These are phyloP conservation scores for Vanrija humicola DNA, from an alignment of 1,284 basidiomycete species.

Conservation along the genomic window DNA sequence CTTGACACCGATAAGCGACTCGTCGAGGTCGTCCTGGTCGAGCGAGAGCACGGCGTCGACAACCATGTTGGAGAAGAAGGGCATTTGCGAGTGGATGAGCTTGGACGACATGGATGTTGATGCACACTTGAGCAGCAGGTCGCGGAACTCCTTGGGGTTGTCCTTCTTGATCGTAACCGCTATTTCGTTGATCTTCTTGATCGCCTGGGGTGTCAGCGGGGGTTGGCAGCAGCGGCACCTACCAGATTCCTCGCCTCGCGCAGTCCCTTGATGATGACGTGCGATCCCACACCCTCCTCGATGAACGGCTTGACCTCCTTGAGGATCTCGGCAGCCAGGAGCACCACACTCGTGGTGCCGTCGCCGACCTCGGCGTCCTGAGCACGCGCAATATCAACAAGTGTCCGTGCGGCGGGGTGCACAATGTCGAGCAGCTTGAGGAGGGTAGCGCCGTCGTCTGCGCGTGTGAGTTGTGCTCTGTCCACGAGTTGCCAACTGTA, in stretches of 20 bases:
- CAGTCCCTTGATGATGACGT: conserved; percentile 97
- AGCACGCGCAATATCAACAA: conserved; percentile 95
- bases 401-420: conserved; percentile 90
- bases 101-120: conserved; percentile 99
- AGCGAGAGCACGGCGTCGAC: conserved; percentile 92
- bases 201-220: conserved; percentile 57
- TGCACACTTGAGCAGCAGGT: conserved; percentile 91
- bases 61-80: conserved; percentile 98
- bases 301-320: conserved; percentile 90
- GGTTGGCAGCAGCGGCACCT: conserved; percentile 26
- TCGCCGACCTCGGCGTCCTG: conserved; percentile 99
- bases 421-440: conserved; percentile 95
- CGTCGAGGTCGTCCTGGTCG: conserved; percentile 91
- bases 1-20: conserved; percentile 96
- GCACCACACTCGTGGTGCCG: conserved; percentile 92
- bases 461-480: conserved; percentile 3
- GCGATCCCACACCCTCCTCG: conserved; percentile 96
- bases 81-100: conserved; percentile 97
- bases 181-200: conserved; percentile 81
- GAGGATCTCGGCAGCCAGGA: conserved; percentile 89
- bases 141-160: conserved; percentile 87
- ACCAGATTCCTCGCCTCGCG: conserved; percentile 83
- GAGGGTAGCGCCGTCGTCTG: conserved; percentile 93
- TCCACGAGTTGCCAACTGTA: background rate
- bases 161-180: conserved; percentile 88